Base-by-base conservation (phyloP, 108 stramenopile species). In the Cyclotella cryptica region DNA sequence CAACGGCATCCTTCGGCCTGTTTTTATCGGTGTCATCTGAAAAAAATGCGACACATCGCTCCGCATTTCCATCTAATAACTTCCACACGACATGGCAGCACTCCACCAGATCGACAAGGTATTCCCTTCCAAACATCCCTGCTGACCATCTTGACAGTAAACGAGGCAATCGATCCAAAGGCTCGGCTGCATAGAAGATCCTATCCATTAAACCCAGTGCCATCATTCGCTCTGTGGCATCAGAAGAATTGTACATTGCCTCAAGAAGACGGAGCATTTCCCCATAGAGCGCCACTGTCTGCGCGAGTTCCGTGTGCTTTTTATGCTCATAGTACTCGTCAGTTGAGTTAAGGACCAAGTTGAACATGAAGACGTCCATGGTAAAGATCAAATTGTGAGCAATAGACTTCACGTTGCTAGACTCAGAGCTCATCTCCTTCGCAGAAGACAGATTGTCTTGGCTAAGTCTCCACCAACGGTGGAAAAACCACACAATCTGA, bases 321-420 rank as follows among this genome's bases (percentile, higher is more conserved):
- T 96, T 95, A 62, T 85, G 87, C 39, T 91, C 80, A 15, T 72
- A 66, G 69, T 85, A 94, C 29, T 84, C 88, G 60, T 96, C 93
- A 3, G 82, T 83, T 13, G 93, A 71, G 39, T 80, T 90, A 30
- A 94, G 77, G 14, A 96, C 93, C n/a, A 96, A 71, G 59, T 96
- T 93, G 87, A 96, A 96, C 54, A 92, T 89, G 65, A 93, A 96
- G 28, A 96, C 88, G 80, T 96, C 96, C 93, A 96, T 92, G 24
- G 96, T 96, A 65, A 94, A 94, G 55, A 96, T 87, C 43, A 93
- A 74, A 26, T 89, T 85, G 45, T 77, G 75, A 11, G 84, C 79
- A 15, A 75, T 57, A 14, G 75, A 69, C 24, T 71, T 79, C 26
- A 14, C 78, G 1, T 35, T 28, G 39, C 39, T 54, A 19, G 12